These are phyloP conservation scores for Magnusiomyces sp. DNA, from an alignment of 1,139 yeast species.

Conservation along the genomic window DNA sequence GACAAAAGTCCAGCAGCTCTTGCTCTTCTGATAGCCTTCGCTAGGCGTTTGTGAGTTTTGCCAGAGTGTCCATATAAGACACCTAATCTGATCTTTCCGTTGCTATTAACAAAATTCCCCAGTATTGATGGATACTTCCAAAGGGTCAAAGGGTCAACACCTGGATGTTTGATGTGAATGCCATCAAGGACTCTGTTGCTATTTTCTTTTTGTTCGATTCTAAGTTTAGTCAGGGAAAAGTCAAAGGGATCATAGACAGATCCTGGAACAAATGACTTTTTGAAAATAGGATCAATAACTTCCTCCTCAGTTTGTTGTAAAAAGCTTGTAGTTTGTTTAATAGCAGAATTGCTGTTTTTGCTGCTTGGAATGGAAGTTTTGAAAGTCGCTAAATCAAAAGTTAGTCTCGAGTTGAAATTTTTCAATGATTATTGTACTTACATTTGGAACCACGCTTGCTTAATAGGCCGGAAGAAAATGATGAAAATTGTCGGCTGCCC, in stretches of 20 bases:
- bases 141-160: slow-evolving; percentile 26
- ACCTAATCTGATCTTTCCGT: slow-evolving; percentile 61
- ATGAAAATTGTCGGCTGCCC: no score
- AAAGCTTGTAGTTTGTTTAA: no score
- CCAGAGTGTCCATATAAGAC: slow-evolving; percentile 48
- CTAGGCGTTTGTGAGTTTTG: slow-evolving; percentile 50
- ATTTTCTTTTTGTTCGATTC: slow-evolving; percentile 17
- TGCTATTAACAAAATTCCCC: slow-evolving; percentile 46
- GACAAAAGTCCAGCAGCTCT: slow-evolving; percentile 63
- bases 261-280: slow-evolving; percentile 21
- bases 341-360: no score
- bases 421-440: no score
- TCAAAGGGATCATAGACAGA: slow-evolving; percentile 28
- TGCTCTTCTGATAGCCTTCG: slow-evolving; percentile 60
- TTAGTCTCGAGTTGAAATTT: no score
- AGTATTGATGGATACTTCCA: slow-evolving; percentile 43
- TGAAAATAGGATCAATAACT: slow-evolving; percentile 23
- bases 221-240: slow-evolving; percentile 23
- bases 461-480: no score
- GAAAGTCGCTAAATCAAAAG: no score
- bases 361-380: no score
- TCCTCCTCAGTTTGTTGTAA: no score
- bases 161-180: slow-evolving; percentile 22
- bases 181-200: slow-evolving; percentile 20
- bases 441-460: no score